Evolutionary conservation across 768 basidiomycete genomes (phyloP).

Genomic region (Agaricus bisporus): DNA sequence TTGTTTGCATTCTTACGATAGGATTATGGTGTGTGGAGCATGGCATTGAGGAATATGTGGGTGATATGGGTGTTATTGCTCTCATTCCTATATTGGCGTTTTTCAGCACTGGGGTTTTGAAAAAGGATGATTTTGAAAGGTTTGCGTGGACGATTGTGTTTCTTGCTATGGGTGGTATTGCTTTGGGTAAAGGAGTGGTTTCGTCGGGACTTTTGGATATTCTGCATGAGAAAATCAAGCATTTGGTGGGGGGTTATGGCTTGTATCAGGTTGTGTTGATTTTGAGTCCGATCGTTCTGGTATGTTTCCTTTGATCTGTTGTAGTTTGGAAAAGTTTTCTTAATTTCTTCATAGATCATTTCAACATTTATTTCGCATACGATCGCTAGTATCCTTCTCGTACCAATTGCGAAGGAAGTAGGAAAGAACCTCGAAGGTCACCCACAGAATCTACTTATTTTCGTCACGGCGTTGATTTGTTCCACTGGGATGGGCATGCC

Average conservation of each 20-base stretch:
- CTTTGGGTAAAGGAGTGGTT: constrained; percentile 88
- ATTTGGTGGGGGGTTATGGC: constrained; percentile 52
- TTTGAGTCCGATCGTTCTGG: constrained; percentile 64
- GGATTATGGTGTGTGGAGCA: constrained; percentile 86
- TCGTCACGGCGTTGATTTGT: constrained; percentile 89
- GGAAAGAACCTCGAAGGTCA: constrained; percentile 68
- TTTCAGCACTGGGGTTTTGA: constrained; percentile 88
- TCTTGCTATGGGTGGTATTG: constrained; percentile 96
- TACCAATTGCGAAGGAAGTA: constrained; percentile 91
- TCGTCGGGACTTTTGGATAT: constrained; percentile 83
- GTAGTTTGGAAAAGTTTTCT: background rate
- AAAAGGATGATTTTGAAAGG: constrained; percentile 97
- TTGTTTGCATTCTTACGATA: constrained; percentile 83
- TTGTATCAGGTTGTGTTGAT: constrained; percentile 69
- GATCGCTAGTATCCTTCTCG: constrained; percentile 93
- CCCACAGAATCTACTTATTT: constrained; percentile 80
- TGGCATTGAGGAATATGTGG: constrained; percentile 65
- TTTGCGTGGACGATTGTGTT: constrained; percentile 95
- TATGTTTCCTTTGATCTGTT: constrained; percentile 25
- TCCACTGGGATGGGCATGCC: constrained; percentile 98
- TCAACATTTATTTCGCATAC: constrained; percentile 98
- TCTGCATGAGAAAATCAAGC: constrained; percentile 58
- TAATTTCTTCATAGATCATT: constrained; percentile 44
- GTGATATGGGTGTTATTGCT: constrained; percentile 98
- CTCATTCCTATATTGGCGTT: constrained; percentile 90